Conservation (phyloP, 164 flowering plant genomes). For the Berberis thunbergii region DNA sequence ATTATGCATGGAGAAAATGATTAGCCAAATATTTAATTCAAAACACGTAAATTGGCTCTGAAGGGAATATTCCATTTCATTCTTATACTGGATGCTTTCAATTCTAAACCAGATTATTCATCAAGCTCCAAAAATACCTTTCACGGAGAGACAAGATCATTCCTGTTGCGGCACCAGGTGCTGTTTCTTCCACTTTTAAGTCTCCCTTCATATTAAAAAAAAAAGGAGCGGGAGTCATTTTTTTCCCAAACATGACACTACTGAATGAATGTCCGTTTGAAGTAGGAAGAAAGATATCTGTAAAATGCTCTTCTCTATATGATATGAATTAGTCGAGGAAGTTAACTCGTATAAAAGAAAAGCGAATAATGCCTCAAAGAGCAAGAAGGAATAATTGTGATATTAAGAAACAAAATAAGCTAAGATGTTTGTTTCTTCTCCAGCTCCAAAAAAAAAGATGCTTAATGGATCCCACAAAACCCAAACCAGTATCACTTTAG, state of each 20-base stretch:
- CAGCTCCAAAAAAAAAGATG: too few species aligned
- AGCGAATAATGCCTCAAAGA: background rate
- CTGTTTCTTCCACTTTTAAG: conserved; percentile 66
- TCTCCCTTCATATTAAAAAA: conserved; percentile 28
- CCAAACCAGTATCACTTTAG: too few species aligned
- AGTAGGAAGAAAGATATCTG: background rate
- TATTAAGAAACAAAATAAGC: too few species aligned
- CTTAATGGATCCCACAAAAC: too few species aligned
- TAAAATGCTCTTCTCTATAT: background rate
- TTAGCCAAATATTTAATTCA: background rate
- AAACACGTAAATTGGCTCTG: background rate
- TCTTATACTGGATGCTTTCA: too few species aligned
- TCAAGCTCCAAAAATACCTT: conserved; percentile 36
- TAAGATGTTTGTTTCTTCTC: too few species aligned
- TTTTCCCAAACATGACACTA: background rate
- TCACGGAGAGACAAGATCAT: conserved; percentile 94
- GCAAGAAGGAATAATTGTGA: background rate
- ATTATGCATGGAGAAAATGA: background rate
- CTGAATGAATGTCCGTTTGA: background rate
- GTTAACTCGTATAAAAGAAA: background rate
- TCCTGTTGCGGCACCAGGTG: conserved; percentile 90
- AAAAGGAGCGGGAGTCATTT: background rate
- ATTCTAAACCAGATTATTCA: background rate
- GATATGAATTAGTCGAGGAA: background rate
- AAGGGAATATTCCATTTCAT: too few species aligned